phyloP scores from a whole-genome alignment of 1,284 basidiomycete genomes.

The Coriolopsis trogii region DNA sequence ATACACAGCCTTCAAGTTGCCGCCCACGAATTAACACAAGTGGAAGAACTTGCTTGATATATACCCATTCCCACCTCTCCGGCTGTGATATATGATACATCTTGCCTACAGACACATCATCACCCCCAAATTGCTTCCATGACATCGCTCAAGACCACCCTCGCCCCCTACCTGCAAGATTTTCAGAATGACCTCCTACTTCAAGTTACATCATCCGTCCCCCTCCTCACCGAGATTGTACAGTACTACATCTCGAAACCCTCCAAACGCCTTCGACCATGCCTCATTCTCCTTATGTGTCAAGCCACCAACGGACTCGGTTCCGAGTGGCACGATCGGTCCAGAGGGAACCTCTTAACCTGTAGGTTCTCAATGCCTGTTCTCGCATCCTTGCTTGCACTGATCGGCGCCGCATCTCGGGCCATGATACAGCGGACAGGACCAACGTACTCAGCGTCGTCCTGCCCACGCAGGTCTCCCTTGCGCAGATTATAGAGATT shows the following conservation, averaged over 20 bases:
- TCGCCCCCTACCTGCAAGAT: neutral
- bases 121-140: too few relatives aligned
- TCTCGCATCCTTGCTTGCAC: too few relatives aligned
- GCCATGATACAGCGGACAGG: neutral
- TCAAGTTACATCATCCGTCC: neutral
- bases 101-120: too few relatives aligned
- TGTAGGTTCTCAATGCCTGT: too few relatives aligned
- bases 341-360: too few relatives aligned
- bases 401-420: too few relatives aligned
- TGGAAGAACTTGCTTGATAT: too few relatives aligned
- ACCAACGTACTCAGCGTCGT: neutral
- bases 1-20: too few relatives aligned
- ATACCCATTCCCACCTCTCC: too few relatives aligned
- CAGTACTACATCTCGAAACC: constrained; percentile 8
- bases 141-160: neutral
- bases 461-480: constrained; percentile 1
- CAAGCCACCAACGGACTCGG: constrained; percentile 9
- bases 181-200: constrained; percentile 1
- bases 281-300: constrained; percentile 5
- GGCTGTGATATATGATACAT: too few relatives aligned
- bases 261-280: constrained; percentile 3
- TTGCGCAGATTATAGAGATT: constrained; percentile 3
- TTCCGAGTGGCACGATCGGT: neutral
- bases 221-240: constrained; percentile 1
- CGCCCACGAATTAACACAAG: too few relatives aligned